Evolutionary conservation across 495 filamentous ascomycete genomes (phyloP).

Genomic region (Penicillium parvum): DNA sequence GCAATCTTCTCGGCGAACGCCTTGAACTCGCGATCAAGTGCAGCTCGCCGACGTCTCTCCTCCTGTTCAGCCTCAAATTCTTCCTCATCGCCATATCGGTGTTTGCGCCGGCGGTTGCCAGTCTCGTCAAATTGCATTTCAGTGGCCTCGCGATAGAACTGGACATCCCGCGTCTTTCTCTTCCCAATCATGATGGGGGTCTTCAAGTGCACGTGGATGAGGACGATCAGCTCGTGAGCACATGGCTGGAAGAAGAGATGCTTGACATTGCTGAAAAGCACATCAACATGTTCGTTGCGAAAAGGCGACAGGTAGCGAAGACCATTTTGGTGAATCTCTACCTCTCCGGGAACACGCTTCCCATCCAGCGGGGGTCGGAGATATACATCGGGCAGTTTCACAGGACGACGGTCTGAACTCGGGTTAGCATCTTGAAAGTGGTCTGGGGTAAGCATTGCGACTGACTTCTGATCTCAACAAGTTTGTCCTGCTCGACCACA

Average conservation of each 20-base stretch:
- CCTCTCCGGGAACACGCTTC: constrained; percentile 89
- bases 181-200: constrained; percentile 98
- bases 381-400: constrained; percentile 83
- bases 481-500: constrained; percentile 98
- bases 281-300: constrained; percentile 78
- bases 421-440: not conserved
- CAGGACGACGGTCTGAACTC: constrained; percentile 71
- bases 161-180: constrained; percentile 97
- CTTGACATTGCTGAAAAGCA: constrained; percentile 97
- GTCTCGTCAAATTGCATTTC: constrained; percentile 99
- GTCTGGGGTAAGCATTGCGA: not conserved
- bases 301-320: constrained; percentile 90
- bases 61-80: constrained; percentile 99
- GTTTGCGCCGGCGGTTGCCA: constrained; percentile 94
- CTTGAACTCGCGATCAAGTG: constrained; percentile 92
- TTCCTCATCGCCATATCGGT: constrained; percentile 97
- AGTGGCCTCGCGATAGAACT: constrained; percentile 97
- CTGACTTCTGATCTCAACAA: constrained; percentile 84
- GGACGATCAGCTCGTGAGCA: constrained; percentile 90
- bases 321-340: constrained; percentile 99
- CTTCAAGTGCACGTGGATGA: constrained; percentile 96
- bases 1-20: constrained; percentile 96
- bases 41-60: constrained; percentile 83
- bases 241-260: constrained; percentile 99
- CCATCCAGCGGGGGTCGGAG: constrained; percentile 92